phyloP scores from a whole-genome alignment of 2,329 filamentous ascomycete genomes.

The Colletotrichum coccodes region DNA sequence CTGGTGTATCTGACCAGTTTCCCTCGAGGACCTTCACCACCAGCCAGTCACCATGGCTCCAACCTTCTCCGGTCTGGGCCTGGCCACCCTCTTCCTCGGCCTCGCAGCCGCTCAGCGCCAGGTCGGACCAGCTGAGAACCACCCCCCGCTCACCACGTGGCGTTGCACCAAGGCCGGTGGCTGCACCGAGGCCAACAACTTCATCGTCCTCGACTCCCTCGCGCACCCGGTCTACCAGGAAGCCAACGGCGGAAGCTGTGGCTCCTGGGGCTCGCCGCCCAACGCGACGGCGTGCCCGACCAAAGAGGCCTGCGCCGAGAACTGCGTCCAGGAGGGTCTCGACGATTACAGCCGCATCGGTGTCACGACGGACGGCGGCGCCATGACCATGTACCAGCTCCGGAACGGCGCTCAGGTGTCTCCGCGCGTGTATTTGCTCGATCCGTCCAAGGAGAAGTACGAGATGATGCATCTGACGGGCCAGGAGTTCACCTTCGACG shows the following conservation, averaged over 20 bases:
- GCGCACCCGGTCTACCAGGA: conserved; percentile 57
- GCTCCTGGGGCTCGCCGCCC: conserved; percentile 43
- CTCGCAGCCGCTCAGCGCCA: conserved; percentile 50
- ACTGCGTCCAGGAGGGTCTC: conserved; percentile 64
- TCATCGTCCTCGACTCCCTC: conserved; percentile 60
- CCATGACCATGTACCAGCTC: conserved; percentile 44
- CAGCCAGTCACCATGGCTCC: conserved; percentile 19
- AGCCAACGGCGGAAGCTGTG: conserved; percentile 44
- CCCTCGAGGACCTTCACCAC: not conserved
- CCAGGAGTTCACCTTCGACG: conserved; percentile 73
- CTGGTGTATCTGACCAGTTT: not conserved
- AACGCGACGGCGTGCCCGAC: conserved; percentile 60
- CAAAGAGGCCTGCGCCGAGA: conserved; percentile 59
- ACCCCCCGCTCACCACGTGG: conserved; percentile 62
- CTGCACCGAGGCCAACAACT: conserved; percentile 57
- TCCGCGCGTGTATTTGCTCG: conserved; percentile 69
- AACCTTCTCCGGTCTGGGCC: conserved; percentile 13
- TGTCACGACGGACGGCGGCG: conserved; percentile 43
- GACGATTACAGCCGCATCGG: conserved; percentile 53
- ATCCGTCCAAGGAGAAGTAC: conserved; percentile 63
- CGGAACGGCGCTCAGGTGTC: conserved; percentile 36
- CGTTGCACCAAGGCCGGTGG: conserved; percentile 61
- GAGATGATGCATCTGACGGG: conserved; percentile 69
- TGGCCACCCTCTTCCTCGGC: conserved; percentile 37
- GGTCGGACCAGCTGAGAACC: conserved; percentile 54